Evolutionary conservation across 2,329 filamentous ascomycete genomes (phyloP), one percentile per base, ranked within the genome.

Genomic region (Trichoderma asperellum): DNA sequence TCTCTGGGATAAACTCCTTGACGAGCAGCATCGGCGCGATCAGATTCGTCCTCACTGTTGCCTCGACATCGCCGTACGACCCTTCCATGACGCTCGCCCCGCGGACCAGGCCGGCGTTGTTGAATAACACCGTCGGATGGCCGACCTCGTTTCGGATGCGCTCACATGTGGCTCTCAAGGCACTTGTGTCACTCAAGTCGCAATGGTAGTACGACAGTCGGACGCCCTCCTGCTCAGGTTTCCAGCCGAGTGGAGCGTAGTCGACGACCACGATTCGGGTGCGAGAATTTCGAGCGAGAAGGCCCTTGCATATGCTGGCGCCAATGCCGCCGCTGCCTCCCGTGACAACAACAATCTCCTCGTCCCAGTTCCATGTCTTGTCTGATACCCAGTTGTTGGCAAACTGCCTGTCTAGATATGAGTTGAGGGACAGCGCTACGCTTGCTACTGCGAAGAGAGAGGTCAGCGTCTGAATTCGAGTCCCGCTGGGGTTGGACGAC

Each of bases 1-100:
- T 89, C 24, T 80, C 74, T 0, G 88, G 88, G 2, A 91, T 77
- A 75, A 91, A 90, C 70, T 89, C 84, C 74, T 87, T 57, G 81
- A 79, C 55, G 85, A 83, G 77, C 16, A 85, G 83, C 78, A 89
- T 89, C 74, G 90, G 89, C 0, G 86, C 81, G 10, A 89, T 78
- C 1, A 87, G 81, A 76, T 91, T 91, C 43, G 76, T 78, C 59
- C 72, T 72, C 27, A 80, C 64, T 5, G 77, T 79, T 2, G 75
- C 49, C 59, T 79, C 75, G 5, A 77, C 65, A 55, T 79, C 76
- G 5, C 67, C 71, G 16, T 78, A 76, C 2, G 71, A 69, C 2
- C 75, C 76, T 1, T 78, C 75, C 70, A 77, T 68, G 16, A 81
- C 65, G n/a, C 73, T 74, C 7, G 60, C 68, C 2, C 74, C 76